These are phyloP conservation scores for Leucosporidium scottii DNA, from an alignment of 768 basidiomycete genomes.

Conservation along the genomic window DNA sequence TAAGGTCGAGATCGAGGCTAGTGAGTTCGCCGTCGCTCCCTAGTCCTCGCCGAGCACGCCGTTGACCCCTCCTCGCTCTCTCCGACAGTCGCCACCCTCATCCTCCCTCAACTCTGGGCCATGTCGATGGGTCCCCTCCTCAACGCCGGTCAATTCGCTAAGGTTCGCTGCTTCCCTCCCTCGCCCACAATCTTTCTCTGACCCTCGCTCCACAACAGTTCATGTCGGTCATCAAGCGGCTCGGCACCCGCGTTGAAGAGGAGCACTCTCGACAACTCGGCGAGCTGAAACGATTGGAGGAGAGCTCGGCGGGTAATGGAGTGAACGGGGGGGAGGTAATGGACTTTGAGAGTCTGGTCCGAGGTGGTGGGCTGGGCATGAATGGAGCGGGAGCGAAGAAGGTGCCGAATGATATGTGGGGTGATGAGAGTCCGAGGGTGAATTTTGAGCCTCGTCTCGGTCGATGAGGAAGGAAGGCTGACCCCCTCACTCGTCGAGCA, in stretches of 20 bases:
- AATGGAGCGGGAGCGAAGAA: conserved; percentile 16
- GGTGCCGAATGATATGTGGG: conserved; percentile 25
- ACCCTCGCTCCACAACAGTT: conserved; percentile 49
- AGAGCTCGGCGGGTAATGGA: conserved; percentile 37
- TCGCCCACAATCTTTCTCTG: no score
- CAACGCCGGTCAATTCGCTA: conserved; percentile 62
- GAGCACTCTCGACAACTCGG: conserved; percentile 89
- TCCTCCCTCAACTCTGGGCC: conserved; percentile 85
- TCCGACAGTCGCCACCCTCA: conserved; percentile 80
- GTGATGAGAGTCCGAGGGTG: conserved; percentile 6
- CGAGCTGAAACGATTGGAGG: conserved; percentile 84
- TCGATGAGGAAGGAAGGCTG: no score
- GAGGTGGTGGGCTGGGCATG: conserved; percentile 38
- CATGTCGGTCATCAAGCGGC: conserved; percentile 56
- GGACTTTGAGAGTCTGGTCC: conserved; percentile 79
- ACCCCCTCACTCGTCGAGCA: no score
- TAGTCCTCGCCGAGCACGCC: conserved; percentile 64
- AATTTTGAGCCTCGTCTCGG: background rate
- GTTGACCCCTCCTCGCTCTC: conserved; percentile 67
- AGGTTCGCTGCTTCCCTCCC: background rate
- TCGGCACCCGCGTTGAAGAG: conserved; percentile 74
- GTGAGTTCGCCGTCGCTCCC: conserved; percentile 30
- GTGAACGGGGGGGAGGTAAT: conserved; percentile 45
- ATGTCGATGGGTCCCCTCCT: conserved; percentile 73
- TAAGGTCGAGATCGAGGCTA: conserved; percentile 36